These are phyloP conservation scores for Fusarium irregulare DNA, from an alignment of 2,329 filamentous ascomycete species.

Conservation along the genomic window DNA sequence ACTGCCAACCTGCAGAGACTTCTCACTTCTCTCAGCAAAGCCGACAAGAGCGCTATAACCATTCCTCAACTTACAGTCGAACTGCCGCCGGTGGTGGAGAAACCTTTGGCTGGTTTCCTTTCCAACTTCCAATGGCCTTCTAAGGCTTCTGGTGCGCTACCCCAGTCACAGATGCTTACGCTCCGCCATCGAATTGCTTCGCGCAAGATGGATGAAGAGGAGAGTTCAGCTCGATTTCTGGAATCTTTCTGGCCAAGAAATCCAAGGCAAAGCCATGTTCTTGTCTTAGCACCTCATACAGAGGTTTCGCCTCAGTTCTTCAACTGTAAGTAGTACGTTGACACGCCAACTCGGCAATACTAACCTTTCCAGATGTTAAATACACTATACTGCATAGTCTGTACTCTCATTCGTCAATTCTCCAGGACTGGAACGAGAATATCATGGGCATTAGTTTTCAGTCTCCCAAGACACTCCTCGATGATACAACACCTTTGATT, in stretches of 20 bases:
- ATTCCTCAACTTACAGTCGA: conserved; percentile 86
- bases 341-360: neutral
- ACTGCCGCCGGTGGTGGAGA: conserved; percentile 77
- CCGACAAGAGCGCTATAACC: conserved; percentile 78
- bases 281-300: conserved; percentile 84
- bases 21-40: conserved; percentile 77
- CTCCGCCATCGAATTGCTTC: conserved; percentile 79
- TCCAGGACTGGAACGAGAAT: conserved; percentile 60
- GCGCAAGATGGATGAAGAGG: conserved; percentile 70
- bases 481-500: conserved; percentile 67
- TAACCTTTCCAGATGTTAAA: conserved; percentile 69
- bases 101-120: conserved; percentile 71
- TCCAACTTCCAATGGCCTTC: conserved; percentile 76
- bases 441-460: conserved; percentile 86
- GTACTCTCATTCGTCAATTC: conserved; percentile 67
- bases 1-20: conserved; percentile 81
- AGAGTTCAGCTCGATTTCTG: conserved; percentile 79
- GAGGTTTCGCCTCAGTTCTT: conserved; percentile 86
- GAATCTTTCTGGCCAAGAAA: conserved; percentile 88
- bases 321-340: conserved; percentile 67
- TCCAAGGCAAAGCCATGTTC: conserved; percentile 74
- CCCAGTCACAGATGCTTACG: conserved; percentile 67
- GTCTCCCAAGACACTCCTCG: conserved; percentile 72
- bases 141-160: conserved; percentile 49
- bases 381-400: conserved; percentile 81